Conservation (phyloP, 352 stramenopile species). For the Blastocystis sp. region DNA sequence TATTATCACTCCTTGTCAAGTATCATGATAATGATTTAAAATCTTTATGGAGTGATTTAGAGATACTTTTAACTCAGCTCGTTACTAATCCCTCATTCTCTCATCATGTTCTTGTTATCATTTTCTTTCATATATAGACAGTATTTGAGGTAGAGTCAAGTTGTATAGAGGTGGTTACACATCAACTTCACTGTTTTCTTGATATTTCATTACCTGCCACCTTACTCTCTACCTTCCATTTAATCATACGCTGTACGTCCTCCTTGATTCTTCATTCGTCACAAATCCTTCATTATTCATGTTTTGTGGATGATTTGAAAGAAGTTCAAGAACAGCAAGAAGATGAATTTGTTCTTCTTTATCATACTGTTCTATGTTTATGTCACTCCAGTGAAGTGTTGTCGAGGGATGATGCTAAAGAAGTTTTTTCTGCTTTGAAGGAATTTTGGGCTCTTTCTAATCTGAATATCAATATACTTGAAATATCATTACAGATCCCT, state of each 20-base stretch:
- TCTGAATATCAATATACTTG: neutral
- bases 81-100: neutral
- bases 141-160: neutral
- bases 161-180: neutral
- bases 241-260: neutral
- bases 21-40: too few species aligned
- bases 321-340: neutral
- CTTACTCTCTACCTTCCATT: neutral
- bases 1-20: too few species aligned
- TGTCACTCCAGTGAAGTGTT: neutral
- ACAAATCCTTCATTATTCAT: neutral
- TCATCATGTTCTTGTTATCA: neutral
- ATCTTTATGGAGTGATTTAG: too few species aligned
- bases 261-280: neutral
- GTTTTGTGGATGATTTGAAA: neutral
- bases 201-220: neutral
- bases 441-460: neutral
- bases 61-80: too few species aligned
- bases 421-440: neutral
- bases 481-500: neutral
- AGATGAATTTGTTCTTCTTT: neutral
- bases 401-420: neutral
- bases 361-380: neutral
- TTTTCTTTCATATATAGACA: neutral
- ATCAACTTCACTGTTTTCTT: neutral